A percentile compares a stretch with the other conserved stretches of the same genome.
Conservation (phyloP, 371 early-diverging fungal species). For the Batkoa obscura region DNA sequence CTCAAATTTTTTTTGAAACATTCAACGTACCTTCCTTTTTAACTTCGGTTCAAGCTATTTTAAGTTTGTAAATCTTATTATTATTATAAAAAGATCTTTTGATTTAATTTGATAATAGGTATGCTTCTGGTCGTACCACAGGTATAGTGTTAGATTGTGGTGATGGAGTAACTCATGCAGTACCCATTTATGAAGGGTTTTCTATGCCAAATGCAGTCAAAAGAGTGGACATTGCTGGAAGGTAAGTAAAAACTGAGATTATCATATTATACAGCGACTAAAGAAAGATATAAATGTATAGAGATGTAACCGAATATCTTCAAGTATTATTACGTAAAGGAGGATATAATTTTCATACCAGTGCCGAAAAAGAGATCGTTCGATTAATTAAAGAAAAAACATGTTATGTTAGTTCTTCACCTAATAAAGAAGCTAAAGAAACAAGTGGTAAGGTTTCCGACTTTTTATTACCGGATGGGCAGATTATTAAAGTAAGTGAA, state of each 20-base stretch:
- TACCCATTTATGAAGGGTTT: constrained; percentile 94
- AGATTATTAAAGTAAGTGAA: constrained; percentile 48
- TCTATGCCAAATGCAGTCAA: constrained; percentile 83
- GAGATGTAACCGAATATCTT: constrained; percentile 81
- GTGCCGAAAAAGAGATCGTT: constrained; percentile 86
- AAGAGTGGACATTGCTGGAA: constrained; percentile 80
- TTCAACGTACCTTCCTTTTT: constrained; percentile 92
- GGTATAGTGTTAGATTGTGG: constrained; percentile 87
- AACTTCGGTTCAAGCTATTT: constrained; percentile 86
- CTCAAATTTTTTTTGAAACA: constrained; percentile 92
- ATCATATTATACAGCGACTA: constrained; percentile 96
- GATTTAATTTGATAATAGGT: constrained; percentile 17
- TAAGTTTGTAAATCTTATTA: constrained; percentile 40
- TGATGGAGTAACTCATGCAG: constrained; percentile 86
- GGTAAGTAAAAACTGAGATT: constrained; percentile 26
- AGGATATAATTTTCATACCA: constrained; percentile 69
- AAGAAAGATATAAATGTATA: constrained; percentile 16
- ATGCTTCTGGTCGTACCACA: constrained; percentile 89
- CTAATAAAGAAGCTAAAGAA: constrained; percentile 76
- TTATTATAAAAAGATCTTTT: constrained; percentile 3
- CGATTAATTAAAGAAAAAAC: constrained; percentile 88
- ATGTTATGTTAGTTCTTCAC: constrained; percentile 81
- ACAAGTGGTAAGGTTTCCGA: constrained; percentile 45
- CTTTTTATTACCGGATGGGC: constrained; percentile 81
- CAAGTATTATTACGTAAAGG: constrained; percentile 69